Base-by-base conservation (phyloP, 768 basidiomycete species). In the Chalciporus piperatus region DNA sequence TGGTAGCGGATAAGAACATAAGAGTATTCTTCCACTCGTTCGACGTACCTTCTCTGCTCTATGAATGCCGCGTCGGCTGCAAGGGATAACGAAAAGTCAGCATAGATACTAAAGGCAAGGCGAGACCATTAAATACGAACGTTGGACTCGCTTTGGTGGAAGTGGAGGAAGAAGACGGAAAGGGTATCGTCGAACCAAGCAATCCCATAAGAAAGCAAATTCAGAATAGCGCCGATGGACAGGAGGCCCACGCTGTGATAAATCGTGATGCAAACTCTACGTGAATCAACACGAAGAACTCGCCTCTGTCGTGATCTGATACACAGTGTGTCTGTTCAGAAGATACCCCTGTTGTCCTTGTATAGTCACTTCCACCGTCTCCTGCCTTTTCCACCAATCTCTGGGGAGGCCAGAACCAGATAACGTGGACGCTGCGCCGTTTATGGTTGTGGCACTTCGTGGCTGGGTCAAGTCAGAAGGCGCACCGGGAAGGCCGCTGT, bases 301-400 rank as follows among this genome's bases (percentile, higher is more conserved):
- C 57, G 92, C 90, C 47, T 91, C 86, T 20, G 89, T 83, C 11
- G 78, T 70, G 25, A 98, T 75, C 62, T 89, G 84, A 65, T 96
- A 98, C 4, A 92, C 84, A 50, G 82, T 88, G 63, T 90, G 88
- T 48, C 95, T 81, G 60, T 89, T 92, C 59, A 96, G 70, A 59
- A 96, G 87, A 71, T 95, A 95, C 2, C 94, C 94, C 66, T 95
- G 92, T 59, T 90, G 92, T 27, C 93, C 93, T 40, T 89, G 72
- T 43, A 94, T 76, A 41, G 76, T 80, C 37, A 97, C 82, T 46
- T 77, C 74, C 17, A 89, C 82, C 3, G 64, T 77, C 67, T 92
- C 88, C 65, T 89, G 83, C 56, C 75, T 84, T 70, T 83, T 89
- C 92, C 92, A 96, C 89, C 93, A 98, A 38, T 89, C 84, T 50